Conservation (phyloP, 164 flowering plant species). For the Berberis vulgaris region DNA sequence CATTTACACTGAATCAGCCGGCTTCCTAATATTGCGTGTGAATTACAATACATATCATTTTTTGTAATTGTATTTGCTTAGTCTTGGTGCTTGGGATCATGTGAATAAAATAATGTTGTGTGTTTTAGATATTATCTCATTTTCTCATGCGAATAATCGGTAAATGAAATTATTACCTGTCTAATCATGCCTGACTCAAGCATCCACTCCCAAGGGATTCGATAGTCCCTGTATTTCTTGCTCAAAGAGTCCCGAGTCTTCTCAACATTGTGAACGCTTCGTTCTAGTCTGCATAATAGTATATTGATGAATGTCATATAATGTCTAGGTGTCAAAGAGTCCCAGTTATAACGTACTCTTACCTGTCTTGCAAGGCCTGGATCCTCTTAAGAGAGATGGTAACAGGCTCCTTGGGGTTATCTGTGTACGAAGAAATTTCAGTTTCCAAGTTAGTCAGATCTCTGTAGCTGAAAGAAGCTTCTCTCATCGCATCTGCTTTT, state of each 20-base stretch:
- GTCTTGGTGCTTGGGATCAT: too few relatives aligned
- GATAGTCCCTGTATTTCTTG: slow-evolving; percentile 48
- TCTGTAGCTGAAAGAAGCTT: slow-evolving; percentile 87
- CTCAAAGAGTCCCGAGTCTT: slow-evolving; percentile 70
- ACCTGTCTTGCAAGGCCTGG: slow-evolving; percentile 88
- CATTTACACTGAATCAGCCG: too few relatives aligned
- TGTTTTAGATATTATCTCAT: too few relatives aligned
- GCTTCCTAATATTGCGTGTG: too few relatives aligned
- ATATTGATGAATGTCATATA: not conserved
- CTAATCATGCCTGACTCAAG: slow-evolving; percentile 69
- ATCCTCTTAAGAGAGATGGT: slow-evolving; percentile 74
- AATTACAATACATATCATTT: too few relatives aligned
- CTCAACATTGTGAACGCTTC: slow-evolving; percentile 73
- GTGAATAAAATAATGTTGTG: too few relatives aligned
- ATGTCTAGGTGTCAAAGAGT: not conserved
- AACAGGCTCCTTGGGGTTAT: slow-evolving; percentile 68
- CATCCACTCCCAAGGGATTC: slow-evolving; percentile 88
- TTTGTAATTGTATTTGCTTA: too few relatives aligned
- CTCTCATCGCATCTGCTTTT: slow-evolving; percentile 90
- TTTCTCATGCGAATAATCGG: too few relatives aligned
- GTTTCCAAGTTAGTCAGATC: slow-evolving; percentile 83
- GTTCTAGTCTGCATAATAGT: slow-evolving; percentile 55
- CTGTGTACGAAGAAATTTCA: slow-evolving; percentile 55
- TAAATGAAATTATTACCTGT: slow-evolving; percentile 43
- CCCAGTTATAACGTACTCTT: not conserved